Evolutionary conservation across 73 alveolate genomes (phyloP), one percentile per base, ranked within the genome.

Genomic region (Paramecium tetraurelia): DNA sequence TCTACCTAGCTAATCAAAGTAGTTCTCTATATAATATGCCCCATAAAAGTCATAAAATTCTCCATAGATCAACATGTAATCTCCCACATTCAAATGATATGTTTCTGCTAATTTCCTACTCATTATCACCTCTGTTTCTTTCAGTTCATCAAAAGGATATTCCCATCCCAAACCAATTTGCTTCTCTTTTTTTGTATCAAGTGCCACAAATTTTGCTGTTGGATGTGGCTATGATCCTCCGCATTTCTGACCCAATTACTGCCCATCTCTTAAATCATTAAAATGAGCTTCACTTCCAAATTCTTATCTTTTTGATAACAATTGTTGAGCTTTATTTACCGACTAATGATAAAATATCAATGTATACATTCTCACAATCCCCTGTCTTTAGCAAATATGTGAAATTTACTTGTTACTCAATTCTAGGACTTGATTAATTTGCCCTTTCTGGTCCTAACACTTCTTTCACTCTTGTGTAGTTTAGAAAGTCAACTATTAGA

Each of bases 111-210:
- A 48, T 9, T 48, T 58, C 58, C 35, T 48, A 22, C 86, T 18
- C 38, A 86, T 21, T 31, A 86, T 58, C 16, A 46, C 70, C n/a
- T 89, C 95, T n/a, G 85, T 88, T n/a, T 40, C 43, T 20, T 53
- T 20, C 31, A 95, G 22, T 35, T 31, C 83, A 4, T 58, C 92
- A 35, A 50, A 46, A 11, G 80, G 93, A 84, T 70, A 93, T 7
- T 93, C 93, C 48, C 92, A 40, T 9, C 98, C 98, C 16, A 95
- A 69, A 2, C 95, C 94, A 12, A 94, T 85, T 27, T 43, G 92
- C 20, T 31, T 50, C 72, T 95, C 98, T 48, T 93, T 92, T 7
- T 53, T 21, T 2, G 93, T 29, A 21, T 95, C 95, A 14, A 95
- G 18, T 44, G 76, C 90, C 20, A 48, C 90, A 41, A 80, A 46